phyloP scores from a whole-genome alignment of 1,284 basidiomycete genomes.

The Irpex sp. region DNA sequence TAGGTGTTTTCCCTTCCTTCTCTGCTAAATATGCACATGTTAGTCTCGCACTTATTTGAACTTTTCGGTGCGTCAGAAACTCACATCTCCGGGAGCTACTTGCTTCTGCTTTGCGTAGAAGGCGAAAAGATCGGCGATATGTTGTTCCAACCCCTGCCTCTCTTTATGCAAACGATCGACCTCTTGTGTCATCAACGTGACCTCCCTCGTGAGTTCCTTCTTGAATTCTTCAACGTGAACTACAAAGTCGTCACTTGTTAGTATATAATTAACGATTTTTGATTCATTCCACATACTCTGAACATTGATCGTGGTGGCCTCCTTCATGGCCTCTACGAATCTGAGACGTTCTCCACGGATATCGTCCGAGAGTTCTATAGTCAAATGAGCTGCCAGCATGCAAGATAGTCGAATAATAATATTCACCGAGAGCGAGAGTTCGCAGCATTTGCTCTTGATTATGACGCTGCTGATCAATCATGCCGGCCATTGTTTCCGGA shows the following conservation, averaged over 20 bases:
- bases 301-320: conserved; percentile 83
- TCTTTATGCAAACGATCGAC: conserved; percentile 71
- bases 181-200: conserved; percentile 70
- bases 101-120: conserved; percentile 72
- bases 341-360: conserved; percentile 80
- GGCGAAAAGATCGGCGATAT: conserved; percentile 69
- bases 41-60: background rate
- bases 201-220: conserved; percentile 71
- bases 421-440: conserved; percentile 58
- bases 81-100: conserved; percentile 29
- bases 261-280: background rate
- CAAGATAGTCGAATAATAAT: background rate
- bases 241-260: conserved; percentile 25
- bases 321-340: conserved; percentile 89
- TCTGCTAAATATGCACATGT: background rate
- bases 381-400: background rate
- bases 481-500: conserved; percentile 52
- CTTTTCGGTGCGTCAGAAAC: too few species aligned
- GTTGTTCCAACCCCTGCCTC: conserved; percentile 68
- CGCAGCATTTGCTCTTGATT: conserved; percentile 69
- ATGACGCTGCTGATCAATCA: conserved; percentile 64
- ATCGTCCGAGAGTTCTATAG: conserved; percentile 70
- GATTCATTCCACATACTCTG: conserved; percentile 48
- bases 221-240: conserved; percentile 85
- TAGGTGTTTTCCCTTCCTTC: background rate